Evolutionary conservation across 2,329 filamentous ascomycete genomes (phyloP).

Genomic region (Colletotrichum sp.): DNA sequence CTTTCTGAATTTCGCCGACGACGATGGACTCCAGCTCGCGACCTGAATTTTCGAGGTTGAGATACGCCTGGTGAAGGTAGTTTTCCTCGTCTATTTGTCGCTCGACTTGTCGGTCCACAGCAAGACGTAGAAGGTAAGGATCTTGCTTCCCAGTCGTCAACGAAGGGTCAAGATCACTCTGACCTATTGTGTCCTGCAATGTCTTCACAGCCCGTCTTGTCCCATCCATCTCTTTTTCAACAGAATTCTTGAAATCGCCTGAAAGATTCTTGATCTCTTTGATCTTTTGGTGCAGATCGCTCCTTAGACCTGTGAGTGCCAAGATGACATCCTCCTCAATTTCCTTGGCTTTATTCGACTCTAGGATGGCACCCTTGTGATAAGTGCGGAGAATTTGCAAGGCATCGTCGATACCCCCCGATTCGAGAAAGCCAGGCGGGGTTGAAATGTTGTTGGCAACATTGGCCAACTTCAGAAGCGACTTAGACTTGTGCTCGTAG

Average conservation of each 20-base stretch:
- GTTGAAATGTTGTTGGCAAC: slow-evolving; percentile 80
- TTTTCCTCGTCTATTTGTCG: slow-evolving; percentile 96
- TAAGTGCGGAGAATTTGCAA: slow-evolving; percentile 80
- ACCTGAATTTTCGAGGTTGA: slow-evolving; percentile 93
- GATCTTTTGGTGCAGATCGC: slow-evolving; percentile 92
- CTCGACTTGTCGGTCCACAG: slow-evolving; percentile 89
- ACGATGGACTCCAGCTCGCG: slow-evolving; percentile 96
- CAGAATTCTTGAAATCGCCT: slow-evolving; percentile 95
- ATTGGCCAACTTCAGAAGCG: slow-evolving; percentile 81
- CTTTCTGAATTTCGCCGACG: slow-evolving; percentile 96
- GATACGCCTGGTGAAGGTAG: slow-evolving; percentile 91
- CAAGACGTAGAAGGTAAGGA: slow-evolving; percentile 84
- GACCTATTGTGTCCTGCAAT: slow-evolving; percentile 81
- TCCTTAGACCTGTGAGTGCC: slow-evolving; percentile 83
- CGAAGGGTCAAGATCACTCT: slow-evolving; percentile 79
- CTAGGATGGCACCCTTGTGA: slow-evolving; percentile 79
- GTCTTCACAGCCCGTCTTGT: slow-evolving; percentile 81
- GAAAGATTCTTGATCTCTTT: slow-evolving; percentile 96
- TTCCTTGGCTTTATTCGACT: slow-evolving; percentile 87
- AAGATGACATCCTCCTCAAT: slow-evolving; percentile 92
- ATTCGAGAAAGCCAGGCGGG: slow-evolving; percentile 77
- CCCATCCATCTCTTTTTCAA: slow-evolving; percentile 91
- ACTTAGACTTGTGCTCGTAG: slow-evolving; percentile 86
- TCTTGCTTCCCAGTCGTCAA: slow-evolving; percentile 85
- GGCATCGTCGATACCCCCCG: slow-evolving; percentile 88